Percentiles rank a stretch among this genome's conserved stretches.
Evolutionary conservation across 2,329 filamentous ascomycete genomes (phyloP).

Genomic region (Samsoniella hepiali): DNA sequence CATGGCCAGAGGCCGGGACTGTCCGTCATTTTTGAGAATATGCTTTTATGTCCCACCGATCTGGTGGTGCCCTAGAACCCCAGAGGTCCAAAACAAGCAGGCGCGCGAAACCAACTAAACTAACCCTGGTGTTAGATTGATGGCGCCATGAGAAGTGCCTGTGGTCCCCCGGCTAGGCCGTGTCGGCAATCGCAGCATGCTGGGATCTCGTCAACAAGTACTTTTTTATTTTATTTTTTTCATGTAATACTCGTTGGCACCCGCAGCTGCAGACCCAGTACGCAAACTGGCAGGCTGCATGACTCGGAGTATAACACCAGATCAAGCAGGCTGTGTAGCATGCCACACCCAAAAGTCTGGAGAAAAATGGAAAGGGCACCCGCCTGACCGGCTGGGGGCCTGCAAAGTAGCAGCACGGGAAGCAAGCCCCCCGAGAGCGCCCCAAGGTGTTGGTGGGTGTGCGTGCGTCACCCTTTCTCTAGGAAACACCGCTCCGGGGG

Average conservation of each 20-base stretch:
- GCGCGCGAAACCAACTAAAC: neutral
- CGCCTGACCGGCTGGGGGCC: neutral
- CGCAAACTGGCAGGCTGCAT: constrained; percentile 4
- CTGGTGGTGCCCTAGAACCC: constrained; percentile 1
- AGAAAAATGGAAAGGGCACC: neutral
- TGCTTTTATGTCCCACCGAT: constrained; percentile 14
- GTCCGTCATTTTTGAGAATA: neutral
- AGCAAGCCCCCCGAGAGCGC: constrained; percentile 12
- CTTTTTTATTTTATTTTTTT: neutral
- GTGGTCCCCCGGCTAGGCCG: neutral
- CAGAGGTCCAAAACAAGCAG: neutral
- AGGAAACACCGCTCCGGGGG: neutral
- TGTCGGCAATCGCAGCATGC: constrained; percentile 13
- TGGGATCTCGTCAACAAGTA: neutral
- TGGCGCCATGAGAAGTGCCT: constrained; percentile 10
- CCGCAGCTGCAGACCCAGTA: neutral
- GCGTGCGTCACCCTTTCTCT: neutral
- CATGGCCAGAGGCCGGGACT: neutral
- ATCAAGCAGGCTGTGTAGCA: constrained; percentile 9
- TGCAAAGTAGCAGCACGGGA: neutral
- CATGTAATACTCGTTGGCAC: neutral
- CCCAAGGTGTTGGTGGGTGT: neutral
- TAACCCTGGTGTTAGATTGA: neutral
- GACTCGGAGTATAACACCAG: constrained; percentile 6
- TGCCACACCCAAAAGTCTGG: neutral